Percentiles rank a stretch among this genome's conserved stretches.
Conservation (phyloP, 2,329 filamentous ascomycete species). For the Sphaerulina vaccinii region DNA sequence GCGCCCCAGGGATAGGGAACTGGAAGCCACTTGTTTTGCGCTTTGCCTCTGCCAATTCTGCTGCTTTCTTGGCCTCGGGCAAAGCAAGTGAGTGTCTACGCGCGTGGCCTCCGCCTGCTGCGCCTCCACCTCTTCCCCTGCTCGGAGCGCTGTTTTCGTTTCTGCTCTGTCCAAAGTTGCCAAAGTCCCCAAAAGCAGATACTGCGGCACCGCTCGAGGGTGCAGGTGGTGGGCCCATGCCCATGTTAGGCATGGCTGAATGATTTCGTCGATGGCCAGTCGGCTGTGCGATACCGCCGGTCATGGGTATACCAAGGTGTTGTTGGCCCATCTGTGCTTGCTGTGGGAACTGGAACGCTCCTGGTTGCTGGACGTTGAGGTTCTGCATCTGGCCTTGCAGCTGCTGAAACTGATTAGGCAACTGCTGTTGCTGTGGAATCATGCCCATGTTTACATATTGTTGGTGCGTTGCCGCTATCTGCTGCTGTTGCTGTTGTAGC, state of each 20-base stretch:
- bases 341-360: conserved; percentile 83
- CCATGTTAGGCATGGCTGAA: conserved; percentile 90
- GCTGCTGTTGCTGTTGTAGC: conserved; percentile 95
- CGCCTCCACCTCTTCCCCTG: conserved; percentile 70
- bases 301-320: conserved; percentile 68
- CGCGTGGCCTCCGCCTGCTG: conserved; percentile 74
- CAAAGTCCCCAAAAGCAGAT: conserved; percentile 74
- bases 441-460: conserved; percentile 98
- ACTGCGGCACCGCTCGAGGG: conserved; percentile 85
- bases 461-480: conserved; percentile 93
- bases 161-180: conserved; percentile 47
- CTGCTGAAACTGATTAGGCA: conserved; percentile 73
- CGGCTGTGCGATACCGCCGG: conserved; percentile 68
- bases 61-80: conserved; percentile 95
- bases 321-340: conserved; percentile 60
- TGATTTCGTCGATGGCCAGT: conserved; percentile 94
- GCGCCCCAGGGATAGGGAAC: conserved; percentile 76
- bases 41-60: conserved; percentile 94
- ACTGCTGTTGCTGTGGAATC: conserved; percentile 78
- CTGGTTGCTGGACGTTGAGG: conserved; percentile 65
- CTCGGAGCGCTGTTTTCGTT: conserved; percentile 65
- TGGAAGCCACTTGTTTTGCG: conserved; percentile 91
- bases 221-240: conserved; percentile 74
- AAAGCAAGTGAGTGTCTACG: conserved; percentile 91
- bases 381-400: conserved; percentile 77